Percentiles rank a stretch among this genome's conserved stretches.
Conservation (phyloP, 345 rosid species). For the Salix suchowensis region DNA sequence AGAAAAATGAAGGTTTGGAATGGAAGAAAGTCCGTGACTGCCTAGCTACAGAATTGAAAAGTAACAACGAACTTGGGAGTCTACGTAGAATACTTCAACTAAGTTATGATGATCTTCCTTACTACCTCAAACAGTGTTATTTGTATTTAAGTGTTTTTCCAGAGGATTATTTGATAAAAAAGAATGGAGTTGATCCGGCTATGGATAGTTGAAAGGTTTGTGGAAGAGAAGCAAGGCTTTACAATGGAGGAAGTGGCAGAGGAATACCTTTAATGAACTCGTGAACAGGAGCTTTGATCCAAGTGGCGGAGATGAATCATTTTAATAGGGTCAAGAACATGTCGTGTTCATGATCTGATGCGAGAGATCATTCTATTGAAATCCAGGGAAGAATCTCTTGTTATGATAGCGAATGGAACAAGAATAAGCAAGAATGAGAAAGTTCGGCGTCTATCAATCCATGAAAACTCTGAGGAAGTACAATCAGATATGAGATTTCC, state of each 20-base stretch:
- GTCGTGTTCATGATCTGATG: conserved; percentile 11
- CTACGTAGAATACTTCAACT: conserved; percentile 1
- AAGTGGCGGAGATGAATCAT: not conserved
- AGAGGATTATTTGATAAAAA: conserved; percentile 6
- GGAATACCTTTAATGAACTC: conserved; percentile 11
- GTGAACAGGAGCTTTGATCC: conserved; percentile 9
- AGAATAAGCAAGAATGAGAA: not conserved
- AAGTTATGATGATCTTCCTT: not conserved
- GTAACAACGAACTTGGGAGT: not conserved
- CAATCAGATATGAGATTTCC: not conserved
- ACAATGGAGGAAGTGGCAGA: conserved; percentile 9
- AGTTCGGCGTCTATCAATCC: conserved; percentile 2
- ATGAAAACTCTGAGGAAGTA: not conserved
- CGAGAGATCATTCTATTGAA: conserved; percentile 6
- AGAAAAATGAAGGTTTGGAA: not conserved
- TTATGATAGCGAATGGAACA: not conserved
- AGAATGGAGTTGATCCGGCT: not conserved
- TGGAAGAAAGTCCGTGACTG: conserved; percentile 6
- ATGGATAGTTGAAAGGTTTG: conserved; percentile 8
- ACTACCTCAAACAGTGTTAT: conserved; percentile 4
- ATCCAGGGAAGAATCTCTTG: conserved; percentile 7
- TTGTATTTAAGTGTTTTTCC: conserved; percentile 9
- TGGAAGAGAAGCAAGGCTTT: not conserved
- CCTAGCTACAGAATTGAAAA: not conserved
- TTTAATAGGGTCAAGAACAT: not conserved